Conservation (phyloP, 1,284 basidiomycete species). For the Naganishia albida region DNA sequence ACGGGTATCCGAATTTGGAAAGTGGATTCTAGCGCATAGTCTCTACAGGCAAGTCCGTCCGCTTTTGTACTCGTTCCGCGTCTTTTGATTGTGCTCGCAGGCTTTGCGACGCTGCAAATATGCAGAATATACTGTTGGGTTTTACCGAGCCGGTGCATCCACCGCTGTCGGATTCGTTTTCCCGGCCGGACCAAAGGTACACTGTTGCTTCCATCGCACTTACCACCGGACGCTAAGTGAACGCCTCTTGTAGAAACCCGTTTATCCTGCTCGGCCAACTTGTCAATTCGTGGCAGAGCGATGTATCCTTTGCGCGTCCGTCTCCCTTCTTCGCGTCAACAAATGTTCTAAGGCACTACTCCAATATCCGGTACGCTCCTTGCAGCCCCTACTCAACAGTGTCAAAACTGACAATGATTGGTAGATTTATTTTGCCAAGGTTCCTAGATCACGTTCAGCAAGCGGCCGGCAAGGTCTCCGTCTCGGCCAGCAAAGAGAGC, state of each 20-base stretch:
- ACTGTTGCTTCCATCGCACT: neutral
- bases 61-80: no score
- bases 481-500: slow-evolving; percentile 38
- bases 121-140: slow-evolving; percentile 22
- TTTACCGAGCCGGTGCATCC: slow-evolving; percentile 14
- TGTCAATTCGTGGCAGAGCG: slow-evolving; percentile 20
- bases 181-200: slow-evolving; percentile 16
- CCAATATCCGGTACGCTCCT: slow-evolving; percentile 18
- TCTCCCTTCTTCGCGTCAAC: slow-evolving; percentile 22
- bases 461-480: slow-evolving; percentile 41
- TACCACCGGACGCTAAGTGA: neutral
- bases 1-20: slow-evolving; percentile 15
- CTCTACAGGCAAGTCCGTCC: slow-evolving; percentile 9
- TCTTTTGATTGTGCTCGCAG: neutral
- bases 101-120: slow-evolving; percentile 19
- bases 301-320: slow-evolving; percentile 15
- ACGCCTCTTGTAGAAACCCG: slow-evolving; percentile 7
- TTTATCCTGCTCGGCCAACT: slow-evolving; percentile 8
- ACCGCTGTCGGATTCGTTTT: slow-evolving; percentile 20
- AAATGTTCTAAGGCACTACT: slow-evolving; percentile 11
- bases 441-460: slow-evolving; percentile 41
- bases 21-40: slow-evolving; percentile 22
- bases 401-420: slow-evolving; percentile 35
- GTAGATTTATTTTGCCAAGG: slow-evolving; percentile 41
- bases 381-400: no score